Conservation (phyloP, 306 rosid genomes). For the Malus asiatica region DNA sequence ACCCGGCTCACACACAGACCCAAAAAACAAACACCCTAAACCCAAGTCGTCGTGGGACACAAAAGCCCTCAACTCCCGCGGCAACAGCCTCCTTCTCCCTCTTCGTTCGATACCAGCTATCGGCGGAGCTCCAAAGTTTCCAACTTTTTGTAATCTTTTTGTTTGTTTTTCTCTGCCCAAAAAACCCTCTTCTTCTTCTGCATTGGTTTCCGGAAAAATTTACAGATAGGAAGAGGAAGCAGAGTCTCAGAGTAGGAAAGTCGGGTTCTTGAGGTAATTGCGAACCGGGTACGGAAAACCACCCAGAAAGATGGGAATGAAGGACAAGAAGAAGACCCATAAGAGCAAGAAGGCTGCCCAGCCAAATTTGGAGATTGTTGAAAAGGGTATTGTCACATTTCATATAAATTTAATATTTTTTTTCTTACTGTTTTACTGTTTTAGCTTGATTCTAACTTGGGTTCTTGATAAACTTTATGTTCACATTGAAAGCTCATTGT, state of each 20-base stretch:
- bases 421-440: background rate
- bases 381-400: background rate
- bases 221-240: background rate
- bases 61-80: background rate
- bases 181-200: background rate
- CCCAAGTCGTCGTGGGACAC: background rate
- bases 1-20: background rate
- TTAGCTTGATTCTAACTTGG: background rate
- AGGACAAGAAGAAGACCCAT: slow-evolving; percentile 4
- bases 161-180: background rate
- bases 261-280: background rate
- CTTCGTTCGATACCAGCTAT: background rate
- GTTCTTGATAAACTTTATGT: background rate
- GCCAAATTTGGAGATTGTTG: background rate
- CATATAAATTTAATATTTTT: background rate
- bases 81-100: background rate
- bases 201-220: background rate
- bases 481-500: background rate
- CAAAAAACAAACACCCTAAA: background rate
- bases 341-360: background rate
- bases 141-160: background rate
- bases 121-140: background rate
- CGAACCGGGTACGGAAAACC: background rate
- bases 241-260: background rate
- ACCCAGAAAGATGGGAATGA: background rate